Conservation (phyloP, 805 yeast species). For the Yarrowia osloensis region DNA sequence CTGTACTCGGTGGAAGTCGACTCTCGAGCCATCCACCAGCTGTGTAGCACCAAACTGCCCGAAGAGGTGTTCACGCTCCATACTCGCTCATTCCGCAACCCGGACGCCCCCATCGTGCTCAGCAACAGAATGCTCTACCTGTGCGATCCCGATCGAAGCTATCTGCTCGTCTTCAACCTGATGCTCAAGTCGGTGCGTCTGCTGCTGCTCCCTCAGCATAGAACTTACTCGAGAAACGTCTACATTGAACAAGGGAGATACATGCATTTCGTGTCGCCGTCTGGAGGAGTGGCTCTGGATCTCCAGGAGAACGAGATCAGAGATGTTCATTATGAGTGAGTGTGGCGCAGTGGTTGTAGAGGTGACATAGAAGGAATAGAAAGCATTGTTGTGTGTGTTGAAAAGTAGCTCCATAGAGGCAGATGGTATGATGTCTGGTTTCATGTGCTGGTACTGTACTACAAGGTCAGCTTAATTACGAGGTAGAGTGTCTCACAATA, state of each 20-base stretch:
- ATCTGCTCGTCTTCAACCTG: neutral
- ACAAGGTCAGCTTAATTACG: too few relatives aligned
- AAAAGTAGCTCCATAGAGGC: too few relatives aligned
- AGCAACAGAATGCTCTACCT: neutral
- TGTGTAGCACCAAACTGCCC: neutral
- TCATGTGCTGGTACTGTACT: too few relatives aligned
- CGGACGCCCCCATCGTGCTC: slow-evolving; percentile 1
- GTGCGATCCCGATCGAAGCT: slow-evolving; percentile 3
- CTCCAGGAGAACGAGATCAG: neutral
- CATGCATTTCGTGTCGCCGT: neutral
- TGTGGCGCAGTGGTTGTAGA: too few relatives aligned
- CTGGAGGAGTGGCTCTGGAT: neutral
- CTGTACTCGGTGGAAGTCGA: neutral
- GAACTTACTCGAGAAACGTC: slow-evolving; percentile 2
- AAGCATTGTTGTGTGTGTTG: too few relatives aligned
- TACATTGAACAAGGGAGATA: neutral
- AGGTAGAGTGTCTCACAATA: too few relatives aligned
- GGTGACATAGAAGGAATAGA: neutral
- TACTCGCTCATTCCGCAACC: neutral
- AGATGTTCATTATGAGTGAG: neutral
- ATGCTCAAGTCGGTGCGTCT: neutral
- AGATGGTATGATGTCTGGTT: too few relatives aligned
- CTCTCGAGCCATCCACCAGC: neutral
- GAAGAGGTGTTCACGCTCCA: neutral
- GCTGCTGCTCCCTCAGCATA: neutral